Evolutionary conservation across 306 rosid species (phyloP), one percentile per base, ranked within the genome.

Genomic region (Cucurbita ficifolia): DNA sequence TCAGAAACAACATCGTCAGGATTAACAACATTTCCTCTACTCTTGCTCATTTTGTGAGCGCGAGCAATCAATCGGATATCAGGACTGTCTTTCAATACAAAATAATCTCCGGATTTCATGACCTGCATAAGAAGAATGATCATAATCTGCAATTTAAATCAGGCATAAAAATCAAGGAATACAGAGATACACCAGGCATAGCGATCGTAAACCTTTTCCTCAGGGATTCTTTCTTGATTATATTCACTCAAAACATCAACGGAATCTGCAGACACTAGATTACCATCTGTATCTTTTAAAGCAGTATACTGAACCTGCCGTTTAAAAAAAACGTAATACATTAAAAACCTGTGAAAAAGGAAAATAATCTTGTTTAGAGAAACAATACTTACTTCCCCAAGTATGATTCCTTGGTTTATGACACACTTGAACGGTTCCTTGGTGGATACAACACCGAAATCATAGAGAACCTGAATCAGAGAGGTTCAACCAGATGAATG

Each of bases 361-460:
- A 61, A 43, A 21, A 67, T 5, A 54, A 22, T 69, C 54, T 40
- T 57, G 74, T 73, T 59, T 43, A 54, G 76, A 79, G 68, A 76
- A 72, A 79, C 67, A 56, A 59, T 21, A 83, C 85, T 77, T 84
- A 93, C 98, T 85, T 94, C 96, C 33, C 98, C 98, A 67, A 90
- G 98, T 82, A 94, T 89, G 75, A 90, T 87, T 76, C 98, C 98
- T 89, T 90, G 98, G 80, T 94, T 94, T 83, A 94, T 94, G 78
- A 94, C 98, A 82, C 98, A 94, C 75, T 90, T 90, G 84, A 94
- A 94, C 48, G 98, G 98, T 81, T 94, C 98, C 80, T 87, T 94
- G 77, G 97, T 83, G 74, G 97, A 90, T 46, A 94, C 96, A 62
- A 86, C 83, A 72, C 98, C 98, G 76, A 94, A 84, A 82, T 94